Evolutionary conservation across 1,284 basidiomycete genomes (phyloP), one percentile per base, ranked within the genome.

Genomic region (Gymnopus androsaceus): DNA sequence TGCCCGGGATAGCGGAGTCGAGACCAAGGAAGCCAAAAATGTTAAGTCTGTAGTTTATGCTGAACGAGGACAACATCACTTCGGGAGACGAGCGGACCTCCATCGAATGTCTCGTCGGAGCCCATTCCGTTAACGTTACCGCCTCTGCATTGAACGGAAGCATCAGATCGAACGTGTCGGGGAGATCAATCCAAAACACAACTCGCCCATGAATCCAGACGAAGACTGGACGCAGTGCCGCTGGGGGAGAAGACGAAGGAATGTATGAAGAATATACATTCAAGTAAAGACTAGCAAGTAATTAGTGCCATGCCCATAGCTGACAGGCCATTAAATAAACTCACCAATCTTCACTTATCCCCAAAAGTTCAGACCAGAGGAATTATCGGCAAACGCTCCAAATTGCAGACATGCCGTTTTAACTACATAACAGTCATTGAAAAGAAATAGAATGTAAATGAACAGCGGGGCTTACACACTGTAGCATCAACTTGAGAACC

Each of bases 21-120:
- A 75, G 63, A 5, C 71, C 70, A 40, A 77, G 70, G 63, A 75
- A 78, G 19, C 76, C 76, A 34, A 77, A 69, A 9, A 72, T 76
- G 23, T 69, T 70, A 31, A 75, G 66, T 15, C 73, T 75, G 64
- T 81, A 79, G 67, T 80, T 78, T 66, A 77, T 73, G 7, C 72
- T 74, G 49, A n/a, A 80, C 75, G 6, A 80, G 63, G 1, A 80
- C 76, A 17, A 79, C 70, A 57, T 80, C 77, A 0, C 73, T 73
- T 8, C 77, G 71, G 4, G 73, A 74, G 6, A 72, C 72, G 28
- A 81, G 64, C 28, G 67, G 70, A 5, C 75, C 75, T 23, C 77
- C 74, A 38, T 78, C 78, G 63, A 77, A 77, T 5, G 74, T 64
- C 7, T 60, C 48, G 46, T 72, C 71, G 4, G 64, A 53, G 9